phyloP scores from a whole-genome alignment of 2,329 filamentous ascomycete genomes.

The Tolypocladium tropicale region DNA sequence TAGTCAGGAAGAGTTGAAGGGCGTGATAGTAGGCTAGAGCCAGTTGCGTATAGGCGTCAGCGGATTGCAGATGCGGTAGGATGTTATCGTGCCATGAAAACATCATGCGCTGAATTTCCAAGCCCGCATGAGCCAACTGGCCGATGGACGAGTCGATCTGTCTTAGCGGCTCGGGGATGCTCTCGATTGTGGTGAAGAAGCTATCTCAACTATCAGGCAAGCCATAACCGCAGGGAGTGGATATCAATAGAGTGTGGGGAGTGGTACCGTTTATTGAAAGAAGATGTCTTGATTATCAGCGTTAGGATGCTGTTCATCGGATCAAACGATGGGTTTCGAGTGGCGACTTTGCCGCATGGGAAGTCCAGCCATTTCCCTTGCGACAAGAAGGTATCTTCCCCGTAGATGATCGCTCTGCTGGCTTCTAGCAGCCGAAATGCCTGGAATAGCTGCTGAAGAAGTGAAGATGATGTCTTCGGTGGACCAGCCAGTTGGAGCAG shows the following conservation, averaged over 20 bases:
- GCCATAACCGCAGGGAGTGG: too few species aligned
- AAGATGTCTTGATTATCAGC: constrained; percentile 7
- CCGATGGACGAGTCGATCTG: background rate
- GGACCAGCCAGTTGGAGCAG: constrained; percentile 8
- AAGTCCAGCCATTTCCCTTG: constrained; percentile 1
- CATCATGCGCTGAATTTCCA: background rate
- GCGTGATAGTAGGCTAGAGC: constrained; percentile 7
- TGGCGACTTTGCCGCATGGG: background rate
- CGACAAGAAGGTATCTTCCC: constrained; percentile 10
- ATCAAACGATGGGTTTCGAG: background rate
- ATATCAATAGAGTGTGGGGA: accelerated
- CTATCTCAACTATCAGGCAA: background rate
- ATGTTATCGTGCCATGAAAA: background rate
- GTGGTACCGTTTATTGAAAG: constrained; percentile 11
- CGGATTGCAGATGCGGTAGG: accelerated
- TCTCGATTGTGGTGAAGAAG: constrained; percentile 10
- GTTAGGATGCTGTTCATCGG: background rate
- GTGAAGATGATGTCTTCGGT: background rate
- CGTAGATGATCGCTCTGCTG: constrained; percentile 14
- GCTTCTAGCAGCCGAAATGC: constrained; percentile 12
- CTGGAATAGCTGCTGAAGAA: constrained; percentile 7
- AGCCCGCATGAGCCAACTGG: constrained; percentile 4
- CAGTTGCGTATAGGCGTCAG: constrained; percentile 3
- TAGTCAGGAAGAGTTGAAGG: constrained; percentile 10
- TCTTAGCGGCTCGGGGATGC: constrained; percentile 1